Percentiles rank a stretch among this genome's conserved stretches.
These are phyloP conservation scores for Calonectria crousiana DNA, from an alignment of 2,329 filamentous ascomycete genomes.

Conservation along the genomic window DNA sequence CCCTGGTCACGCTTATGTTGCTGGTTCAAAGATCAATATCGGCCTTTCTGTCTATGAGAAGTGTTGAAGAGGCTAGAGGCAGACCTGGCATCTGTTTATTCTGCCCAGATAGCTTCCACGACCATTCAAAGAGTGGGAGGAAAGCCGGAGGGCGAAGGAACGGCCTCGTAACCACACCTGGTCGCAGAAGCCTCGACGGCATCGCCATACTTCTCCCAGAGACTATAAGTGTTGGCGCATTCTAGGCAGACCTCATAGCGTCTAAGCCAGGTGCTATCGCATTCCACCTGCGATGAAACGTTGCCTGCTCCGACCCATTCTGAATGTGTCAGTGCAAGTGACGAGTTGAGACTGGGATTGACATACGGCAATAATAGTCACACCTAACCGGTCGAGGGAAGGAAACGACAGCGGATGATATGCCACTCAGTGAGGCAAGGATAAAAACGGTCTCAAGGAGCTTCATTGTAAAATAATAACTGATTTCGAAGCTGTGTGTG, in stretches of 20 bases:
- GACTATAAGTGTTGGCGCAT: neutral
- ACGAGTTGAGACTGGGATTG: neutral
- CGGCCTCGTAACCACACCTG: neutral
- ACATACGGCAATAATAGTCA: neutral
- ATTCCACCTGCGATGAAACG: neutral
- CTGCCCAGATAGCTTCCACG: neutral
- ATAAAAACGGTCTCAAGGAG: neutral
- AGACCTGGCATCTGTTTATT: too few species aligned
- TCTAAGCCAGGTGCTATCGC: neutral
- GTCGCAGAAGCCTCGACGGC: neutral
- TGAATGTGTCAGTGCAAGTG: neutral
- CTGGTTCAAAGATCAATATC: too few species aligned
- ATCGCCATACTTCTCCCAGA: neutral
- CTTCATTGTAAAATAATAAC: neutral
- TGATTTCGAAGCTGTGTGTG: neutral
- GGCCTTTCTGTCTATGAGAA: too few species aligned
- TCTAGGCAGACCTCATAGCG: neutral
- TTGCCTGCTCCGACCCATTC: neutral
- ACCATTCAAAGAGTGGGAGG: neutral
- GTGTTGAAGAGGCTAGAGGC: too few species aligned
- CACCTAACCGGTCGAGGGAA: neutral
- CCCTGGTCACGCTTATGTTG: too few species aligned
- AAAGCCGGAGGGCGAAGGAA: neutral
- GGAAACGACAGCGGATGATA: neutral
- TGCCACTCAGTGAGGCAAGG: neutral